Evolutionary conservation across 345 rosid genomes (phyloP).

Genomic region (Tarenaya hassleriana): DNA sequence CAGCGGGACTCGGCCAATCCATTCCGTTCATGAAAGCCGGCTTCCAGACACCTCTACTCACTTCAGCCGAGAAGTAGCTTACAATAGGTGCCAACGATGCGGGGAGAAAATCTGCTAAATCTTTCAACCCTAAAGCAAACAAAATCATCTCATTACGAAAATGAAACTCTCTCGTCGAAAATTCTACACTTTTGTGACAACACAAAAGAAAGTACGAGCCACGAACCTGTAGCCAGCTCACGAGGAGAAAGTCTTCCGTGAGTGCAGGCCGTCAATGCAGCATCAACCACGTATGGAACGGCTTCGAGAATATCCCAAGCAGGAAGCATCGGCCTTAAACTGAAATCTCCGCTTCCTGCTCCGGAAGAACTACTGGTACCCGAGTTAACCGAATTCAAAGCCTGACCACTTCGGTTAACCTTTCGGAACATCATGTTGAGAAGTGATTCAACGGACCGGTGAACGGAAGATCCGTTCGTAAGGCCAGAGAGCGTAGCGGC

Average conservation of each 20-base stretch:
- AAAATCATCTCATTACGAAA: too few relatives aligned
- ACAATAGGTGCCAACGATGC: too few relatives aligned
- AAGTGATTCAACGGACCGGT: constrained; percentile 71
- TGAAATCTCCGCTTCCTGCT: constrained; percentile 54
- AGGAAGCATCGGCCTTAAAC: constrained; percentile 58
- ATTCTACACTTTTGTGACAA: too few relatives aligned
- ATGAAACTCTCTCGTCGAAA: too few relatives aligned
- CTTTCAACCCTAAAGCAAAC: constrained; percentile 87
- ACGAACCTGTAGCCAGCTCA: constrained; percentile 96
- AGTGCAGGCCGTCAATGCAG: constrained; percentile 89
- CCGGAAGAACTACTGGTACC: constrained; percentile 83
- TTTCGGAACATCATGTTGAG: constrained; percentile 77
- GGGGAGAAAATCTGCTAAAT: constrained; percentile 35
- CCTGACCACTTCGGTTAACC: constrained; percentile 53
- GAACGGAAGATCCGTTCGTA: constrained; percentile 75
- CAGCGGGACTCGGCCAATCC: too few relatives aligned
- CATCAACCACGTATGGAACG: constrained; percentile 85
- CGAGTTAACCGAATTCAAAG: constrained; percentile 54
- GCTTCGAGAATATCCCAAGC: constrained; percentile 99
- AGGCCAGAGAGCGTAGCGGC: constrained; percentile 82
- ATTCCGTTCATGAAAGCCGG: too few relatives aligned
- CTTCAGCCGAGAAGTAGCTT: too few relatives aligned
- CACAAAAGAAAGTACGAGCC: too few relatives aligned
- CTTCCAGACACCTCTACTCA: too few relatives aligned
- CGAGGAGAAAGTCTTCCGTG: constrained; percentile 95